Conservation (phyloP, 2,329 filamentous ascomycete genomes). For the Boeremia lycopersici region DNA sequence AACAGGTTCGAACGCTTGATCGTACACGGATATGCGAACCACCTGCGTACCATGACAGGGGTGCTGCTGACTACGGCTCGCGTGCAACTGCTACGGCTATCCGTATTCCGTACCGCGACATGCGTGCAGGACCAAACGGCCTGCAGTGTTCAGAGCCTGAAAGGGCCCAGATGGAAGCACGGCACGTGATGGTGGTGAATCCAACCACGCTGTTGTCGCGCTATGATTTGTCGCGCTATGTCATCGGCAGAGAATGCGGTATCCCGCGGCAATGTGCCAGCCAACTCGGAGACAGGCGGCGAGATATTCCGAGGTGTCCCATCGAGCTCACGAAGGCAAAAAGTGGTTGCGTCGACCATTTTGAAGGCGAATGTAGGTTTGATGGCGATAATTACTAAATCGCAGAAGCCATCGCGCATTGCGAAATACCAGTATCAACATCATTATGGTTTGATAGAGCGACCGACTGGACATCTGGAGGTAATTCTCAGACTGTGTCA, state of each 20-base stretch:
- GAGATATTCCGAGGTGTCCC: conserved; percentile 3
- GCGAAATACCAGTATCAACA: too few species aligned
- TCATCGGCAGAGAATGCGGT: conserved; percentile 10
- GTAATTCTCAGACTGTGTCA: conserved; percentile 5
- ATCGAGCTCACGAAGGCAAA: conserved; percentile 3
- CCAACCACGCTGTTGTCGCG: background rate
- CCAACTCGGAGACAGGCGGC: conserved; percentile 12
- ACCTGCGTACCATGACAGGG: conserved; percentile 15
- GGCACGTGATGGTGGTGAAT: conserved; percentile 2
- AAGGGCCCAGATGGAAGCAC: background rate
- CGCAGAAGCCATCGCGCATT: too few species aligned
- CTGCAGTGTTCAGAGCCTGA: conserved; percentile 1
- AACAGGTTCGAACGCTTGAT: conserved; percentile 13
- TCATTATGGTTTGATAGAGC: background rate
- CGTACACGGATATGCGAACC: conserved; percentile 9
- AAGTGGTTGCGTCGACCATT: background rate
- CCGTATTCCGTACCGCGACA: background rate
- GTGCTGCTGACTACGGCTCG: conserved; percentile 14
- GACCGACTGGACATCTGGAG: background rate
- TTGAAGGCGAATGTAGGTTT: background rate
- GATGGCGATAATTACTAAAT: too few species aligned
- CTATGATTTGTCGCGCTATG: conserved; percentile 4
- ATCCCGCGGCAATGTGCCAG: conserved; percentile 7
- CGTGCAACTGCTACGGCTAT: conserved; percentile 4
- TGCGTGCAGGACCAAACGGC: conserved; percentile 3